A percentile compares a stretch with the other conserved stretches of the same genome.
Evolutionary conservation across 345 rosid species (phyloP).

Genomic region (Geranium brycei): DNA sequence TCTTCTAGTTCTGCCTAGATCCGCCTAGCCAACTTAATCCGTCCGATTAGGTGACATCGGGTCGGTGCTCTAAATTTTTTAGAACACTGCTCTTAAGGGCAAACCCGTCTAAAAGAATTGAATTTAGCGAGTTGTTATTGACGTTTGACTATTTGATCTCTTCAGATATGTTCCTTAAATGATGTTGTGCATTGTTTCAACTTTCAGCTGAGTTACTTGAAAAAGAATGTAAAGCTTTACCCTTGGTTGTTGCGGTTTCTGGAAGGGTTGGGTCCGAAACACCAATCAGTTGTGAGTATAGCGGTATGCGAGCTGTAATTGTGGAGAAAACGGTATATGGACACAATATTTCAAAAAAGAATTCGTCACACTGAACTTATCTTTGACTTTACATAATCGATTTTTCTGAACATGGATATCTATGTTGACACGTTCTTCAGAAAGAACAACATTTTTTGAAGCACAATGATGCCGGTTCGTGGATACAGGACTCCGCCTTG

Average conservation of each 20-base stretch:
- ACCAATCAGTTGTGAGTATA: slow-evolving; percentile 72
- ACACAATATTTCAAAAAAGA: no score
- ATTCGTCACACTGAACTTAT: neutral
- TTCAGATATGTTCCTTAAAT: neutral
- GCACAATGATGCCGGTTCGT: slow-evolving; percentile 93
- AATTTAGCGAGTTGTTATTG: neutral
- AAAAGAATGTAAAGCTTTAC: slow-evolving; percentile 51
- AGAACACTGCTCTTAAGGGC: neutral
- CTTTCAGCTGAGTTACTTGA: slow-evolving; percentile 67
- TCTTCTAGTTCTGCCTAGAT: no score
- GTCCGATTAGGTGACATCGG: no score
- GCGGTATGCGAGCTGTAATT: slow-evolving; percentile 69
- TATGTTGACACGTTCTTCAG: slow-evolving; percentile 24
- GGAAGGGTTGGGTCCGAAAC: slow-evolving; percentile 81
- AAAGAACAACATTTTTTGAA: slow-evolving; percentile 87
- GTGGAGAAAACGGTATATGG: slow-evolving; percentile 59
- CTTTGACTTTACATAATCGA: neutral
- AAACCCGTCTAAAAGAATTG: neutral
- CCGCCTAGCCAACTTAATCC: no score
- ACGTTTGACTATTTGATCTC: neutral
- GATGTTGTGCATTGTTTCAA: slow-evolving; percentile 8
- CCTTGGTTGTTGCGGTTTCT: slow-evolving; percentile 56
- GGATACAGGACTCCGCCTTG: slow-evolving; percentile 94
- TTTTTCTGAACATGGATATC: neutral
- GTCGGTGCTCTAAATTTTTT: no score